phyloP scores from a whole-genome alignment of 23 red algal genomes.

The Gracilariopsis chorda region DNA sequence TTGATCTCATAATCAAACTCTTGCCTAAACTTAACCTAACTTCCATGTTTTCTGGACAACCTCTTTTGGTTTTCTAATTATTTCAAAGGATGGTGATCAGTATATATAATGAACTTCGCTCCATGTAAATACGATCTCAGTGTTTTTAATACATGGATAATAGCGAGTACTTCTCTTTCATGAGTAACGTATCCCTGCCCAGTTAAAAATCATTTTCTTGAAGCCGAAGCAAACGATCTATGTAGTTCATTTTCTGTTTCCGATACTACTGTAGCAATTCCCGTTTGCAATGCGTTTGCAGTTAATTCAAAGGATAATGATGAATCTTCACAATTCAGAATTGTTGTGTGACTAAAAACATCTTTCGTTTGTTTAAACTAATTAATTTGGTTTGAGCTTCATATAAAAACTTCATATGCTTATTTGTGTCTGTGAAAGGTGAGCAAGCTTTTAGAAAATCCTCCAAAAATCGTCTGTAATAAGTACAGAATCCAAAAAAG shows the following conservation, averaged over 20 bases:
- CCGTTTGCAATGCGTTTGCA: neutral
- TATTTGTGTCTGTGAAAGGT: neutral
- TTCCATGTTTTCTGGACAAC: neutral
- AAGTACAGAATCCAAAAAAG: slow-evolving; percentile 38
- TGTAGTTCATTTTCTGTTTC: neutral
- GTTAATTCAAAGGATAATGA: neutral
- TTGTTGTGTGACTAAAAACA: neutral
- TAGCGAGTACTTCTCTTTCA: slow-evolving; percentile 29
- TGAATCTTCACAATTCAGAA: neutral
- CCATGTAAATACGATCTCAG: slow-evolving; percentile 46
- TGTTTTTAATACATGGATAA: neutral
- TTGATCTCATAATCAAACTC: slow-evolving; percentile 17
- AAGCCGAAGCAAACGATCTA: slow-evolving; percentile 22
- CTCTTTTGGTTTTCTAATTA: slow-evolving; percentile 14
- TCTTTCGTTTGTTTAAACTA: neutral
- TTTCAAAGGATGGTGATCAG: slow-evolving; percentile 20
- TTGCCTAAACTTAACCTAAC: neutral
- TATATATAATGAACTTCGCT: neutral
- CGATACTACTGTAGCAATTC: neutral
- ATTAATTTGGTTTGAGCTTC: neutral
- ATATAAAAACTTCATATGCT: neutral
- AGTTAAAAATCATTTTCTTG: slow-evolving; percentile 6
- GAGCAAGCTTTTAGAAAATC: neutral
- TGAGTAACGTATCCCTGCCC: slow-evolving; percentile 34
- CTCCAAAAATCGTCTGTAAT: slow-evolving; percentile 37